Percentiles rank a stretch among this genome's conserved stretches.
Evolutionary conservation across 2,329 filamentous ascomycete species (phyloP).

Genomic region (Ceratocystis papillata): DNA sequence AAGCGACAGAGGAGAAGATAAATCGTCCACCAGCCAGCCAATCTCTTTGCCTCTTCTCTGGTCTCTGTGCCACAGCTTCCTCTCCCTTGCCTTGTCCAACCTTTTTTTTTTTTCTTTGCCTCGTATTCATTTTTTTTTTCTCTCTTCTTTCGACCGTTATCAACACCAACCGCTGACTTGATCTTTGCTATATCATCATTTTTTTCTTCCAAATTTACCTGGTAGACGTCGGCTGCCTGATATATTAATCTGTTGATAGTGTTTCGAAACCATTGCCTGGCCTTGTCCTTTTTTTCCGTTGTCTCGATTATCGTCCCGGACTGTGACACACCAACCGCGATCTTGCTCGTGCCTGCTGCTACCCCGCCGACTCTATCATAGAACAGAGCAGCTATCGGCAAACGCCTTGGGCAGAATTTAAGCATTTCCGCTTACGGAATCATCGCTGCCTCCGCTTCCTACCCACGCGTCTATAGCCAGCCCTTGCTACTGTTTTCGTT

Average conservation of each 20-base stretch:
- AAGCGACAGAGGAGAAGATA: no score
- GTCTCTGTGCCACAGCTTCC: background rate
- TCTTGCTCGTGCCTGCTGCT: constrained; percentile 9
- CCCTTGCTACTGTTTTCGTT: background rate
- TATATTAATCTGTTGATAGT: background rate
- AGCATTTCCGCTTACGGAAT: no score
- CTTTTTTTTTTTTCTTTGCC: constrained; percentile 1
- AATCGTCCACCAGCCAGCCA: no score
- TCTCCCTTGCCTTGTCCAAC: constrained; percentile 9
- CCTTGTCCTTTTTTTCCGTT: background rate
- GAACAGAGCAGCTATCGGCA: no score
- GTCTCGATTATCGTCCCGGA: background rate
- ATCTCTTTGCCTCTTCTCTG: no score
- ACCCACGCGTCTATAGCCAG: background rate
- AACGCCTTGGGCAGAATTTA: no score
- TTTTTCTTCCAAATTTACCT: background rate
- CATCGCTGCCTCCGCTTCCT: no score
- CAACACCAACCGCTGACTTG: background rate
- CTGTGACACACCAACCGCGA: background rate
- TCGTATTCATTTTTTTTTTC: background rate
- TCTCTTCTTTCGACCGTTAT: background rate
- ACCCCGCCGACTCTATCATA: background rate
- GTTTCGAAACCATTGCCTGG: background rate
- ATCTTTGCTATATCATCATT: background rate
- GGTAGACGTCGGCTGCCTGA: no score